Evolutionary conservation across 768 basidiomycete genomes (phyloP), one percentile per base, ranked within the genome.

Genomic region (Hirschioporus abietinus): DNA sequence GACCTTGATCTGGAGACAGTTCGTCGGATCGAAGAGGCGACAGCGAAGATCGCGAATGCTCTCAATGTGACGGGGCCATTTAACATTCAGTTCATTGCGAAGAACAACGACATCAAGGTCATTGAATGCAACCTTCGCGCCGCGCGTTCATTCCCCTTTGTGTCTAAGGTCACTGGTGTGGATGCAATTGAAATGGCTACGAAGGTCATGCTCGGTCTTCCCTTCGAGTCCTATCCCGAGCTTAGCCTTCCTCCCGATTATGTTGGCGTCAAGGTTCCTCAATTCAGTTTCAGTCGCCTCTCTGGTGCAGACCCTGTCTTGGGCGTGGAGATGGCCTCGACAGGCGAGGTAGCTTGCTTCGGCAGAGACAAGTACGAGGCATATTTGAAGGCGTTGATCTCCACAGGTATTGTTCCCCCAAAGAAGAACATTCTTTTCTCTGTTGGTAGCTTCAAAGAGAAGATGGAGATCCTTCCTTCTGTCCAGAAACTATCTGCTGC

Each of bases 61-160:
- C 86, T 99, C 66, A 97, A 99, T 75, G 96, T 99, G 60, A 98
- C 96, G 6, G 97, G 96, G 7, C 96, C 96, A 0, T 99, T 91
- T 87, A 99, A 99, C 76, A 99, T 99, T 75, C 96, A 99, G 81
- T 98, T 99, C 80, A 98, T 99, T 72, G 96, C 96, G 63, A 99
- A 99, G 86, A 92, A 99, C 80, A 99, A 98, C 80, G 96, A 98
- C 78, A 99, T 99, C 84, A 99, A 99, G 84, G 96, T 99, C 72
- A 99, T 99, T 76, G 96, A 99, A 77, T 99, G 96, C 79, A 99
- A 99, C 79, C 82, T 99, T 35, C 93, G 96, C 66, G 97, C 97
- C 0, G 96, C 96, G 25, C 88, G 96, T 68, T 98, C 96, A 0
- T 98, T 96, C 87, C 96, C 96, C 58, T 99, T 99, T 82, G 96